These are phyloP conservation scores for Rosa hybrid DNA, from an alignment of 331 rosid genomes.

Conservation along the genomic window DNA sequence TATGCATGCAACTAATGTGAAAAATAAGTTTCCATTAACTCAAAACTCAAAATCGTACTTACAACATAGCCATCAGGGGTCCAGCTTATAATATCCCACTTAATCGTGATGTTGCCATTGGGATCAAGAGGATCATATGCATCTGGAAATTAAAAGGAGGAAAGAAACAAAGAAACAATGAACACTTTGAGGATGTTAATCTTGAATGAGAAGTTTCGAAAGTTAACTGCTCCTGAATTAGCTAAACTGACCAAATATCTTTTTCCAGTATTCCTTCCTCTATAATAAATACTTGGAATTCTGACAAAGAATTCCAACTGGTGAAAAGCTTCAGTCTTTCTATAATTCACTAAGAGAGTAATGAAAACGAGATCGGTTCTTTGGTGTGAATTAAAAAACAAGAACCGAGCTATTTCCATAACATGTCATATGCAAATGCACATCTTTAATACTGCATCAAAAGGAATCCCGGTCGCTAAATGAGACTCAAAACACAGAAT, in stretches of 20 bases:
- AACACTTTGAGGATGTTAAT: background rate
- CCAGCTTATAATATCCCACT: slow-evolving; percentile 88
- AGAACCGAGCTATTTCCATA: background rate
- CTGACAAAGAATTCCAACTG: too few species aligned
- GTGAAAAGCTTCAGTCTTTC: background rate
- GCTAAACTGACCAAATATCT: background rate
- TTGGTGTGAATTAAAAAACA: background rate
- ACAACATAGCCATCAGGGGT: slow-evolving; percentile 89
- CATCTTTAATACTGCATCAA: background rate
- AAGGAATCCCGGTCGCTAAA: background rate
- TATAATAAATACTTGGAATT: background rate
- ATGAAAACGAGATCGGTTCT: background rate
- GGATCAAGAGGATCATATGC: slow-evolving; percentile 95
- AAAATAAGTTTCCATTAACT: background rate
- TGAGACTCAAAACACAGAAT: background rate
- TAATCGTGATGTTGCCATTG: slow-evolving; percentile 75
- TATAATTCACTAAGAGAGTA: background rate
- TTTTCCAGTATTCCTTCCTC: background rate
- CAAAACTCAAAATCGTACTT: slow-evolving; percentile 37
- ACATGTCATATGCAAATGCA: background rate
- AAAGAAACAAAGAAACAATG: background rate
- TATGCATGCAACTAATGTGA: background rate
- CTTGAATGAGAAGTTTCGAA: slow-evolving; percentile 9
- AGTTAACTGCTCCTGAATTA: background rate
- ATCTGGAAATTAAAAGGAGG: slow-evolving; percentile 43